A percentile compares a stretch with the other conserved stretches of the same genome.
Conservation (phyloP, 2,329 filamentous ascomycete species). For the Cyclaneusma minus region DNA sequence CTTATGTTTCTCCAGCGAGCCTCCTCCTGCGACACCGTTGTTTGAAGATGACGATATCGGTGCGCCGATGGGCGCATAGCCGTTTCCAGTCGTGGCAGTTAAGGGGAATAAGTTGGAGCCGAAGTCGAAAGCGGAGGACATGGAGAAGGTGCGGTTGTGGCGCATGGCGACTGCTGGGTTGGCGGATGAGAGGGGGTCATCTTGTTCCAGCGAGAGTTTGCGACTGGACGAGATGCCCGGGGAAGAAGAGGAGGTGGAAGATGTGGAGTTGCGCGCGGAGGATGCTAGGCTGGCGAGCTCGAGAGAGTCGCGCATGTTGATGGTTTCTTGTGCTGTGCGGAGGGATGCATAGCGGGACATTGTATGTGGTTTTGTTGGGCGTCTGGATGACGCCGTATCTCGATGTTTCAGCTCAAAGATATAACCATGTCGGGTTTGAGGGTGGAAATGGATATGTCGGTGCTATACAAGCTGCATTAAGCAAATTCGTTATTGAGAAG, state of each 20-base stretch:
- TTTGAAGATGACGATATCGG: constrained; percentile 39
- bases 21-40: constrained; percentile 44
- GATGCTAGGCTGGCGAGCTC: constrained; percentile 92
- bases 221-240: constrained; percentile 89
- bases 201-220: constrained; percentile 72
- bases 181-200: constrained; percentile 59
- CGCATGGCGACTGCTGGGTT: constrained; percentile 29
- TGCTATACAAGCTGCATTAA: too few species aligned
- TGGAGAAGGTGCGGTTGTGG: constrained; percentile 62
- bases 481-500: too few species aligned
- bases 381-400: too few species aligned
- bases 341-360: constrained; percentile 2
- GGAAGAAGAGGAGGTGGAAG: constrained; percentile 58
- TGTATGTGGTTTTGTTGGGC: too few species aligned
- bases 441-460: too few species aligned
- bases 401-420: too few species aligned
- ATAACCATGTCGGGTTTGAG: too few species aligned
- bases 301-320: constrained; percentile 67
- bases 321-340: constrained; percentile 1
- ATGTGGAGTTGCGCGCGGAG: constrained; percentile 46
- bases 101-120: constrained; percentile 85
- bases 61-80: constrained; percentile 76
- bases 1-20: constrained; percentile 88
- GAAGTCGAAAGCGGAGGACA: constrained; percentile 91
- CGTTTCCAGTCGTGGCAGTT: constrained; percentile 59